Percentiles rank a stretch among this genome's conserved stretches.
phyloP scores from a whole-genome alignment of 1,284 basidiomycete species.

The Ceratobasidium sp. region DNA sequence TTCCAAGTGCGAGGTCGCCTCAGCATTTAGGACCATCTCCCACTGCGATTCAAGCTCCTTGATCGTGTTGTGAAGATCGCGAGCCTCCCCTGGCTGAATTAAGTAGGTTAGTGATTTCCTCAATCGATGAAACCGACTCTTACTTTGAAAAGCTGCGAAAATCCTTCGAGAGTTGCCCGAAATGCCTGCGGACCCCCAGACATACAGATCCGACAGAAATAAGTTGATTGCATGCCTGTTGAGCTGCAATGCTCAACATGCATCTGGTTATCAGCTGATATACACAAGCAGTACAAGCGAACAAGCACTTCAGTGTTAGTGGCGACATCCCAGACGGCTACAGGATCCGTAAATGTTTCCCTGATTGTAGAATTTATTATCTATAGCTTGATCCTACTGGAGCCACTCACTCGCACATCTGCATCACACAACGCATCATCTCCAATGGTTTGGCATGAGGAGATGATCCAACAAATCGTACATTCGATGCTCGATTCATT shows the following conservation, averaged over 20 bases:
- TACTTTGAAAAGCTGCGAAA: conserved; percentile 8
- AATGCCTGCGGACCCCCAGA: conserved; percentile 1
- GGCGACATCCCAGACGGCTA: neutral
- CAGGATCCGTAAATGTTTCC: neutral
- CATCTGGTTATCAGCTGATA: conserved; percentile 30
- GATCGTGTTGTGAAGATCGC: neutral
- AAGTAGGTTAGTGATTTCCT: neutral
- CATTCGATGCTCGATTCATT: neutral
- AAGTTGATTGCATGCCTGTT: conserved; percentile 12
- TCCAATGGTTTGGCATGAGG: conserved; percentile 20
- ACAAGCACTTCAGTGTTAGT: conserved; percentile 5
- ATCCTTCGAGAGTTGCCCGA: neutral
- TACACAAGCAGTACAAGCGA: neutral
- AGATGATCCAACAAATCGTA: conserved; percentile 32
- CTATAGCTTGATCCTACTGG: too few relatives aligned
- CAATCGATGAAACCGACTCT: neutral
- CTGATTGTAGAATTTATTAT: neutral
- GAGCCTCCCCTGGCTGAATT: neutral
- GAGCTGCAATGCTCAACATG: conserved; percentile 30
- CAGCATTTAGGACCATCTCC: neutral
- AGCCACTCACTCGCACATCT: conserved; percentile 18
- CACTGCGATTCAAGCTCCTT: neutral
- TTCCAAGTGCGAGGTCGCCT: neutral
- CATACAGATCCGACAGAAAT: conserved; percentile 13
- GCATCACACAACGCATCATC: conserved; percentile 21